Evolutionary conservation across 352 stramenopile genomes (phyloP).

Genomic region (Phytophthora idaei): DNA sequence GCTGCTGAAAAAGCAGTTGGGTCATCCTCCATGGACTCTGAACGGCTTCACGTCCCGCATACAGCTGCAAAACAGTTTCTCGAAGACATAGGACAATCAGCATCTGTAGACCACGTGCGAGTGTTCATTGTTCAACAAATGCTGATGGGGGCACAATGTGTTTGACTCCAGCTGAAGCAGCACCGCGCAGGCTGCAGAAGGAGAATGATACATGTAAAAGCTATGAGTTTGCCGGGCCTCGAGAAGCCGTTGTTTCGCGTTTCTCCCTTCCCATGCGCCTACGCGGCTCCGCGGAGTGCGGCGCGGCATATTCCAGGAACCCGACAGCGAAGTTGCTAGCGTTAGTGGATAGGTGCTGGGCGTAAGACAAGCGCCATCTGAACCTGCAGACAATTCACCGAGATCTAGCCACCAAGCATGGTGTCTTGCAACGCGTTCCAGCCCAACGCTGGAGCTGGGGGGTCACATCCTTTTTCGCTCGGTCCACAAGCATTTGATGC

Average conservation of each 20-base stretch:
- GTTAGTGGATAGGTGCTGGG: background rate
- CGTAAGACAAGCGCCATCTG: conserved; percentile 10
- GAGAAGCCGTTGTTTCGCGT: background rate
- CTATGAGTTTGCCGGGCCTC: background rate
- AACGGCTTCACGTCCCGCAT: conserved; percentile 4
- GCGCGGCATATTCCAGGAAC: conserved; percentile 9
- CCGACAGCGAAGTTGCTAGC: conserved; percentile 7
- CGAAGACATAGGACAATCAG: conserved; percentile 4
- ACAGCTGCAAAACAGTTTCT: conserved; percentile 8
- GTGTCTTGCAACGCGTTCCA: background rate
- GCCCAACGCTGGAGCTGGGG: background rate
- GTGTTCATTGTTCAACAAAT: conserved; percentile 17
- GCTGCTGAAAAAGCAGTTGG: conserved; percentile 28
- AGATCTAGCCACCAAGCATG: background rate
- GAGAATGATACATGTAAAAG: conserved; percentile 28
- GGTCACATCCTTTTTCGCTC: too few relatives aligned
- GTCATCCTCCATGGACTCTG: conserved; percentile 1
- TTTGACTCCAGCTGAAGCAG: conserved; percentile 13
- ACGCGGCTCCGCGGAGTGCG: background rate
- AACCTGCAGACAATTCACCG: conserved; percentile 14
- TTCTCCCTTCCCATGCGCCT: conserved; percentile 2
- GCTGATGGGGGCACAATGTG: conserved; percentile 8
- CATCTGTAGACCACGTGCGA: conserved; percentile 28
- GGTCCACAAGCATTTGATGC: too few relatives aligned
- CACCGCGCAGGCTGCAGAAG: conserved; percentile 10